These are phyloP conservation scores for Solanum ahanhuiri DNA, from an alignment of 257 asterid genomes.

Conservation along the genomic window DNA sequence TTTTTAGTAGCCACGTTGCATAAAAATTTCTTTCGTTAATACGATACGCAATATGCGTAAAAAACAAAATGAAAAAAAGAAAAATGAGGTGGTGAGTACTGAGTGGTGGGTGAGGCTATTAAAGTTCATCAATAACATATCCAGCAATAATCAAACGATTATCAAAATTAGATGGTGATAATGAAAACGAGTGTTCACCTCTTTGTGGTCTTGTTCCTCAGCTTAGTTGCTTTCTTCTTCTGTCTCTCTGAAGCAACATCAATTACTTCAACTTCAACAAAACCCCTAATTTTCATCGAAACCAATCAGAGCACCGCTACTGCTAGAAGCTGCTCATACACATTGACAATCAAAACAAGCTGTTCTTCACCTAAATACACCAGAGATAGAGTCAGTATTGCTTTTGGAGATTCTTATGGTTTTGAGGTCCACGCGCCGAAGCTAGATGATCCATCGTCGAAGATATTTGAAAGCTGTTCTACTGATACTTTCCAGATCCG, in stretches of 20 bases:
- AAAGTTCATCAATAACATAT: background rate
- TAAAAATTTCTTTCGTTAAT: background rate
- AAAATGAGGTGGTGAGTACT: background rate
- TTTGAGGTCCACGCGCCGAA: slow-evolving; percentile 29
- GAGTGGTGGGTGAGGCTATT: background rate
- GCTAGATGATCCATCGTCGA: slow-evolving; percentile 16
- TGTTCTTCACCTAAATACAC: slow-evolving; percentile 29
- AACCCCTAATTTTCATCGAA: slow-evolving; percentile 2
- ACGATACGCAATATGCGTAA: too few relatives aligned
- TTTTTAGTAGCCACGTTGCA: background rate
- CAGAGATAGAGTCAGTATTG: slow-evolving; percentile 33
- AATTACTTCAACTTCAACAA: background rate
- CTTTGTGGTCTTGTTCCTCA: background rate
- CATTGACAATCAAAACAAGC: slow-evolving; percentile 33
- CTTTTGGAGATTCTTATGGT: slow-evolving; percentile 33
- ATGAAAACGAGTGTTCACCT: background rate
- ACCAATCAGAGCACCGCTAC: slow-evolving; percentile 1
- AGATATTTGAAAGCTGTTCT: slow-evolving; percentile 31
- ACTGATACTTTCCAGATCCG: slow-evolving; percentile 20
- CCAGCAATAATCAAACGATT: background rate
- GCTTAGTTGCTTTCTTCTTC: background rate
- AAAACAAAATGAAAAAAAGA: background rate
- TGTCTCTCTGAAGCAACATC: background rate
- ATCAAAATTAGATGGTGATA: background rate
- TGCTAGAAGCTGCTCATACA: slow-evolving; percentile 20